Evolutionary conservation across 176 grass and related monocot species (phyloP).

Genomic region (Oryza punctata): DNA sequence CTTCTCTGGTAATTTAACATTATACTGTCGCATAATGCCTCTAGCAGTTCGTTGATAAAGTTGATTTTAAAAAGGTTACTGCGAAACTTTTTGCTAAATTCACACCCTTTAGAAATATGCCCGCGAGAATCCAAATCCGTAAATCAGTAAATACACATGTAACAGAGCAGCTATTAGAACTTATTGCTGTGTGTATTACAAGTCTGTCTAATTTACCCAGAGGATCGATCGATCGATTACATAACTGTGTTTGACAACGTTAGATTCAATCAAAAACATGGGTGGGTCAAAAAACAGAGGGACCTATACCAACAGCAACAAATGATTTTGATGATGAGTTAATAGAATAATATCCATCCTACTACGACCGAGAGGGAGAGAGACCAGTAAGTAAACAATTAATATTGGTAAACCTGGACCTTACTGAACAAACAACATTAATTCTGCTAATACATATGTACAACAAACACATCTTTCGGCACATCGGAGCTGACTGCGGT

Average conservation of each 20-base stretch:
- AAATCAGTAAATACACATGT: background rate
- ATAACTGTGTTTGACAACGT: background rate
- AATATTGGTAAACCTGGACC: conserved; percentile 12
- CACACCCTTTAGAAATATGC: too few species aligned
- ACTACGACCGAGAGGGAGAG: conserved; percentile 1
- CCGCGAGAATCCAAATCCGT: too few species aligned
- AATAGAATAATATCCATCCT: background rate
- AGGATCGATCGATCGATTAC: background rate
- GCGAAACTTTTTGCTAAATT: too few species aligned
- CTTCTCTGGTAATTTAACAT: too few species aligned
- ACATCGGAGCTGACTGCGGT: conserved; percentile 25
- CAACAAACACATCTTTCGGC: conserved; percentile 51
- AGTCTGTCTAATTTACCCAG: background rate
- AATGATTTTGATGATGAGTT: conserved; percentile 39
- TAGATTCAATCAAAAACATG: conserved; percentile 19
- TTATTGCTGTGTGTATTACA: background rate
- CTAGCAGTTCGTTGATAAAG: too few species aligned
- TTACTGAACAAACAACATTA: conserved; percentile 38
- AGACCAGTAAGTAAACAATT: conserved; percentile 8
- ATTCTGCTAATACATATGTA: conserved; percentile 53
- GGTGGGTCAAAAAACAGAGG: background rate
- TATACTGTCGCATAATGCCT: too few species aligned
- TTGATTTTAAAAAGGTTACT: too few species aligned
- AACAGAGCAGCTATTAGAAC: background rate
- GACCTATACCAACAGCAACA: conserved; percentile 48